Evolutionary conservation across 768 basidiomycete genomes (phyloP), one percentile per base, ranked within the genome.

Genomic region (Tricholoma saponaceum): DNA sequence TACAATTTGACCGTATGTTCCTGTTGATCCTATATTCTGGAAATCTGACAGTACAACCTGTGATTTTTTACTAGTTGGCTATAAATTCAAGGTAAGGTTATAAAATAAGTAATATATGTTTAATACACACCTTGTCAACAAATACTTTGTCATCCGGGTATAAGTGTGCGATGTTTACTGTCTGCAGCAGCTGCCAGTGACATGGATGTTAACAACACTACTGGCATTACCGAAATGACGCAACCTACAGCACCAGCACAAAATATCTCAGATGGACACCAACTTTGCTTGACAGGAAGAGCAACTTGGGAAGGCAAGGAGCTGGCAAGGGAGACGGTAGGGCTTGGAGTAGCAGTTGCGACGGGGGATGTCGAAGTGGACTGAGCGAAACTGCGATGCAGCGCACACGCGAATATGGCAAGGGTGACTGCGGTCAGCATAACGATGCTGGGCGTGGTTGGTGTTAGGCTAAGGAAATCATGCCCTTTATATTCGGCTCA

Each of bases 71-170:
- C 76, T 79, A 1, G 94, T 96, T 2, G 94, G 94, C 78, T 95
- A 77, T 16, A 37, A 22, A 37, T 54, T 37, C 25, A 25, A 41
- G 30, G 44, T 56, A 23, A 28, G 51, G 20, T 50, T 26, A 16
- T 32, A 37, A 25, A 43, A 12, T 23, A 39, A 4, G 25, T 51
- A 32, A 32, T 32, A 8, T 25, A 55, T 39, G 39, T 52, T 4
- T 54, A 33, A 14, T 16, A 51, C 69, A 30, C 53, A 76, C 79
- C 68, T 83, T 83, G 77, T 96, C 95, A 7, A 90, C 89, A 69
- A 96, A 86, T 0, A 91, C 95, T 74, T 97, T 96, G 47, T 86
- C 84, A 70, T 97, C 95, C 0, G 79, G 68, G 67, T 80, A 97
- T 25, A 89, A 72, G 41, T 79, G 69, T 0, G 93, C 92, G 59